Evolutionary conservation across 2,329 filamentous ascomycete species (phyloP), one percentile per base, ranked within the genome.

Genomic region (Phyllosticta capitalensis): DNA sequence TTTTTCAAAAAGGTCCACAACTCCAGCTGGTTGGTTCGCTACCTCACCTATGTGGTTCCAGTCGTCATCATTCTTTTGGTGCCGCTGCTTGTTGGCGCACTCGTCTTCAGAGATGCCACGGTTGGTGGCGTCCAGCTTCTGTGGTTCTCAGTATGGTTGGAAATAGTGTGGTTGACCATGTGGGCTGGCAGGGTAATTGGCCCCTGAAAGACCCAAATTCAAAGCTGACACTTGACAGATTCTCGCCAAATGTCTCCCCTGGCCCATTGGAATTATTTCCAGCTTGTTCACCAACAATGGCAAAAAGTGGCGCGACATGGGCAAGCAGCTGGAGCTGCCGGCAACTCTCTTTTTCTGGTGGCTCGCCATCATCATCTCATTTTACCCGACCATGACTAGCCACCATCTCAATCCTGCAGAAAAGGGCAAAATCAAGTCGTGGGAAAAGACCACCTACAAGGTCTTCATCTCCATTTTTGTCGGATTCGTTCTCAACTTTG

Each of bases 71-170:
- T 90, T 5, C 75, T 91, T 5, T 75, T 90, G 48, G 83, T 89
- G 53, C 88, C 88, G 0, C 72, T 89, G 49, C 74, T 90, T 5
- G 72, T 90, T 21, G 87, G 86, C 5, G 80, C 79, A 1, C 72
- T 88, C 19, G 63, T 81, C 1, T 87, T 81, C 63, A 75, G 77
- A n/a, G 64, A 80, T 54, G 77, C 87, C 1, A 83, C 82, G 12
- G 81, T 87, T 2, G 90, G 90, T 0, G 90, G 87, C 20, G 90
- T 96, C 0, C 69, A 84, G 63, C 76, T 96, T 52, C 77, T 90
- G 61, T 97, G 92, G 92, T 96, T 97, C 69, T 89, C 89, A 28
- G 90, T 96, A 63, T 97, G 92, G 92, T 80, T 96, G 19, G 89
- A 96, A 72, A 90, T 96, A 50, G 81, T 96, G 24, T 97, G 92